phyloP scores from a whole-genome alignment of 1,139 yeast species.

The Taphrina sp. region DNA sequence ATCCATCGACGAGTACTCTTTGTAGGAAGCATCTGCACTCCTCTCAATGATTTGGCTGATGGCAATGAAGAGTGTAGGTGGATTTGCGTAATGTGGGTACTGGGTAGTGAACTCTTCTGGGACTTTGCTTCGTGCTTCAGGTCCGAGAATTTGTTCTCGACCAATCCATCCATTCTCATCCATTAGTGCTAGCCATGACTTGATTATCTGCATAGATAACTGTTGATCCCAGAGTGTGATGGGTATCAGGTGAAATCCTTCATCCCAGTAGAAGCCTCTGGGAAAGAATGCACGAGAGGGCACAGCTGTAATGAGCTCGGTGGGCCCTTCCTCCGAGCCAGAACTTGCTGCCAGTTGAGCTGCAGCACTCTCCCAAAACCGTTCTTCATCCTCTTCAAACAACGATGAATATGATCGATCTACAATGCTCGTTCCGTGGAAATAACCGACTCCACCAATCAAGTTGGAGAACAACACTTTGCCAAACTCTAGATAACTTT shows the following conservation, averaged over 20 bases:
- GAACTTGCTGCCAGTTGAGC: constrained; percentile 38
- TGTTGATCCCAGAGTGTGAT: constrained; percentile 80
- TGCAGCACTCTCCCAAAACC: constrained; percentile 42
- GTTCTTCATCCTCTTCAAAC: constrained; percentile 53
- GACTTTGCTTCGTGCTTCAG: constrained; percentile 83
- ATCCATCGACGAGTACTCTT: not conserved
- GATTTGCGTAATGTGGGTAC: constrained; percentile 88
- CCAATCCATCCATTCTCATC: constrained; percentile 97
- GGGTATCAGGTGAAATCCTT: constrained; percentile 90
- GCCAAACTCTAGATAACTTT: constrained; percentile 59
- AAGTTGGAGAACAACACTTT: constrained; percentile 76
- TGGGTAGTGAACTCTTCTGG: constrained; percentile 84
- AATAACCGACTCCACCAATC: constrained; percentile 86
- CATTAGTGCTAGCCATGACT: constrained; percentile 83
- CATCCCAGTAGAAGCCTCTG: constrained; percentile 98
- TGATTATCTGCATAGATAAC: constrained; percentile 68
- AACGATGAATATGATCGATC: constrained; percentile 69
- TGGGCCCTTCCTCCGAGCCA: constrained; percentile 36
- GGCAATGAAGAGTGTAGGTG: constrained; percentile 86
- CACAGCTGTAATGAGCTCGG: constrained; percentile 71
- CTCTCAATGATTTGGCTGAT: constrained; percentile 53
- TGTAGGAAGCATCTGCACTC: too few species aligned
- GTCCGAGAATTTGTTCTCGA: constrained; percentile 89
- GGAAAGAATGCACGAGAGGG: constrained; percentile 96
- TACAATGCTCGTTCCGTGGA: constrained; percentile 81